Base-by-base conservation (phyloP, 352 stramenopile species). In the Pilasporangium apinafurcum region DNA sequence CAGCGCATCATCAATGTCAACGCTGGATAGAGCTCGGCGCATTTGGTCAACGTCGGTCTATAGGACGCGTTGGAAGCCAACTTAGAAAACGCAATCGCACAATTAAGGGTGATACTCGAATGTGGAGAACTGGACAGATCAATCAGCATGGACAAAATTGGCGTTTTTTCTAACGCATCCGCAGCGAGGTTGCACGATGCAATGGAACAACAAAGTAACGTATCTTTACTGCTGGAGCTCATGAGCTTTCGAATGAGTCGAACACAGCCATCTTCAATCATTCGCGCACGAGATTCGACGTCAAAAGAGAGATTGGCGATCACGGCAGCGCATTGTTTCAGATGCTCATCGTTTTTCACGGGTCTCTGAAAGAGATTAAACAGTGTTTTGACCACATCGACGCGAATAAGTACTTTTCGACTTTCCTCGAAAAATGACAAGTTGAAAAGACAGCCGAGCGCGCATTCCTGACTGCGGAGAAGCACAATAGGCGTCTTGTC, bases 1-100 rank as follows among this genome's bases (percentile, higher is more conserved):
- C 78, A 92, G 8, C 84, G 80, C 84, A 95, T 95, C 82, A 95
- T 92, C 22, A 87, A 56, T 9, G 73, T 90, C 14, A 92, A 57
- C 8, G 80, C 77, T 0, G 77, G 80, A 45, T 87, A 89, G 38
- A 92, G 26, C 32, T 92, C 78, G 8, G 64, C 40, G 30, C 65
- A 85, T 33, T 83, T 85, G 6, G 81, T 75, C 21, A 92, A 69
- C n/a, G 65, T 39, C 0, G 60, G 53, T 0, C 81, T 62, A 14
- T 77, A 79, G 4, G 56, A 51, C 5, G 71, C 68, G 26, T 74
- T 84, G 1, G 70, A 81, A 12, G 78, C 71, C 5, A 92, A 43
- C 47, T 88, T 88, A 9, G 78, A 76, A 44, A 90, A 90, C 1
- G 81, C 75, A 13, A 90, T 85, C 4, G 81, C 76, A 27, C 78